Conservation (phyloP, 2,329 filamentous ascomycete genomes). For the Scedosporium boydii region DNA sequence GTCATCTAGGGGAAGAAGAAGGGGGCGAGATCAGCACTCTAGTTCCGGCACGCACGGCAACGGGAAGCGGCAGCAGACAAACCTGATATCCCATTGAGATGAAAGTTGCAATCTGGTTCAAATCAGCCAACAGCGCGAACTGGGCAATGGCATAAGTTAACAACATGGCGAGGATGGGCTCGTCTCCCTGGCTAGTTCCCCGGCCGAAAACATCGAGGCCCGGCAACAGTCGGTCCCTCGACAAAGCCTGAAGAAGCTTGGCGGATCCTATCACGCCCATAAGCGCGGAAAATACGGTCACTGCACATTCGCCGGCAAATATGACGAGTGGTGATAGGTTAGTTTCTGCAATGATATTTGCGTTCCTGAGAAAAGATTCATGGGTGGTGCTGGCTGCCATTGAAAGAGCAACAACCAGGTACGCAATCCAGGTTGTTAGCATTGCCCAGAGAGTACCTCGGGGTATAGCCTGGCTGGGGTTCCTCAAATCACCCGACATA, state of each 20-base stretch:
- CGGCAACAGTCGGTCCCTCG: conserved; percentile 68
- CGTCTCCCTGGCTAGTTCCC: conserved; percentile 62
- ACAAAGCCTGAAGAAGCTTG: conserved; percentile 75
- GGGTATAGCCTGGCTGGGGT: conserved; percentile 77
- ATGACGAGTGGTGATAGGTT: conserved; percentile 67
- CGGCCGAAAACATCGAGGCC: conserved; percentile 65
- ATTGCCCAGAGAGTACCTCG: conserved; percentile 75
- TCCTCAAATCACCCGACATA: conserved; percentile 79
- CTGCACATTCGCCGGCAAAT: conserved; percentile 72
- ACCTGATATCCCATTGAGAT: conserved; percentile 84
- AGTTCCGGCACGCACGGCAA: background rate
- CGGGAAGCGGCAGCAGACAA: conserved; percentile 12
- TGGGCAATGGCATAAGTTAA: conserved; percentile 69
- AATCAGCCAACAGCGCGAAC: conserved; percentile 68
- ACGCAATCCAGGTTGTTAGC: conserved; percentile 56
- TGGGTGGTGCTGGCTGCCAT: conserved; percentile 70
- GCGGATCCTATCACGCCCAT: conserved; percentile 83
- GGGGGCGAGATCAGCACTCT: conserved; percentile 6
- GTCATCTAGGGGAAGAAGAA: conserved; percentile 55
- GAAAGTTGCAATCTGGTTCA: conserved; percentile 82
- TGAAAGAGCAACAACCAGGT: conserved; percentile 66
- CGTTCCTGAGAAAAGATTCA: conserved; percentile 61
- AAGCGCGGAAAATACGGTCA: conserved; percentile 73
- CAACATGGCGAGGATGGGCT: conserved; percentile 67
- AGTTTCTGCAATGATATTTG: conserved; percentile 74